Conservation (phyloP, 345 rosid genomes). For the Arabidopsis thaliana region DNA sequence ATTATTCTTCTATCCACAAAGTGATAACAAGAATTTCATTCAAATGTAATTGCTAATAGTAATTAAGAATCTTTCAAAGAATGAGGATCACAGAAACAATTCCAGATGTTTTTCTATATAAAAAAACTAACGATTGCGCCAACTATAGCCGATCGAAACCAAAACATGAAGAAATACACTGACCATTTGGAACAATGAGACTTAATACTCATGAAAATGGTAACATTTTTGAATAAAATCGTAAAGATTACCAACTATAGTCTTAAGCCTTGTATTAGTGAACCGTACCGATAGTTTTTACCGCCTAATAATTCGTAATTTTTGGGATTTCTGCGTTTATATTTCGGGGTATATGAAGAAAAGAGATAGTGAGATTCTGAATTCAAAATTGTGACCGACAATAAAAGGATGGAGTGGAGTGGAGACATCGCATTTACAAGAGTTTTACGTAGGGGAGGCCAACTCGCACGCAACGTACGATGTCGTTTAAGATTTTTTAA, state of each 20-base stretch:
- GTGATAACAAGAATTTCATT: background rate
- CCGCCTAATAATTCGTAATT: too few species aligned
- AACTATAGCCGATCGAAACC: too few species aligned
- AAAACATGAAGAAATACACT: too few species aligned
- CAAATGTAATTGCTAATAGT: background rate
- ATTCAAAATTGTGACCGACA: slow-evolving; percentile 10
- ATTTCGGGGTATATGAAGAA: background rate
- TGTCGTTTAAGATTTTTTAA: slow-evolving; percentile 16
- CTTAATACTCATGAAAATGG: too few species aligned
- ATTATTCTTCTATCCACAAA: slow-evolving; percentile 2
- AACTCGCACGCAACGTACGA: background rate
- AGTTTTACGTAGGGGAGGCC: background rate
- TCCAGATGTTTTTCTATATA: too few species aligned
- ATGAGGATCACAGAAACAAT: background rate
- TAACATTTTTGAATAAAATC: too few species aligned
- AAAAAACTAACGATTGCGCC: too few species aligned
- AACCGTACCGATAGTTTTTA: too few species aligned
- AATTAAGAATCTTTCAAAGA: background rate
- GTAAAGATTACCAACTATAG: too few species aligned
- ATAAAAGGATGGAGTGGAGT: background rate
- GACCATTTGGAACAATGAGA: too few species aligned
- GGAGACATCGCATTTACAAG: slow-evolving; percentile 17
- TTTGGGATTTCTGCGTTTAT: too few species aligned
- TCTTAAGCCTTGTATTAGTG: too few species aligned
- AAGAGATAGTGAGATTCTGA: background rate